Percentiles rank a stretch among this genome's conserved stretches.
phyloP scores from a whole-genome alignment of 2,329 filamentous ascomycete species.

The Fusarium sp. region DNA sequence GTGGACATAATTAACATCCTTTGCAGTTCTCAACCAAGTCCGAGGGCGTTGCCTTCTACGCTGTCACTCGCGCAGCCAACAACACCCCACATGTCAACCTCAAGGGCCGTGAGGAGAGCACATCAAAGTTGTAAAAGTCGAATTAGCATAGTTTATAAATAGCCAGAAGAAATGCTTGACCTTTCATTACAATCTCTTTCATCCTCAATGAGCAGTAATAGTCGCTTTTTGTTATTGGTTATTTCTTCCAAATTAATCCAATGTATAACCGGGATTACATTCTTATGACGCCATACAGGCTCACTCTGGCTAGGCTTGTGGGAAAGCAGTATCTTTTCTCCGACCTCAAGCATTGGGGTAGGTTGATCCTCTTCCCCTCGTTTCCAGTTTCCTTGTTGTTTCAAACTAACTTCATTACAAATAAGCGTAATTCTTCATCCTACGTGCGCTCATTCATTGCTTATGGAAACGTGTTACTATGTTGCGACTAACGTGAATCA shows the following conservation, averaged over 20 bases:
- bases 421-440: neutral
- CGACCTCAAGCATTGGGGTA: neutral
- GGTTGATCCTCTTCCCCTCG: neutral
- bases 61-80: slow-evolving; percentile 19
- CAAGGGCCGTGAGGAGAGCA: slow-evolving; percentile 8
- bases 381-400: neutral
- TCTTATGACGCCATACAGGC: neutral
- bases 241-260: neutral
- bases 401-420: neutral
- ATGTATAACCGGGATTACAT: neutral
- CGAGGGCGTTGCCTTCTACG: slow-evolving; percentile 33
- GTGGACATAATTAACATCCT: neutral
- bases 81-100: slow-evolving; percentile 1
- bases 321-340: neutral
- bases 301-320: neutral
- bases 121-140: slow-evolving; percentile 9
- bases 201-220: too few relatives aligned
- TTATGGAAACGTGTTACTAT: neutral
- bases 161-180: neutral
- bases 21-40: slow-evolving; percentile 29
- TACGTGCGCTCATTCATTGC: neutral
- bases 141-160: neutral
- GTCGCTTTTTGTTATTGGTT: too few relatives aligned
- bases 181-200: too few relatives aligned
- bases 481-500: neutral